Base-by-base conservation (phyloP, 1,284 basidiomycete genomes). In the Somion occarium region DNA sequence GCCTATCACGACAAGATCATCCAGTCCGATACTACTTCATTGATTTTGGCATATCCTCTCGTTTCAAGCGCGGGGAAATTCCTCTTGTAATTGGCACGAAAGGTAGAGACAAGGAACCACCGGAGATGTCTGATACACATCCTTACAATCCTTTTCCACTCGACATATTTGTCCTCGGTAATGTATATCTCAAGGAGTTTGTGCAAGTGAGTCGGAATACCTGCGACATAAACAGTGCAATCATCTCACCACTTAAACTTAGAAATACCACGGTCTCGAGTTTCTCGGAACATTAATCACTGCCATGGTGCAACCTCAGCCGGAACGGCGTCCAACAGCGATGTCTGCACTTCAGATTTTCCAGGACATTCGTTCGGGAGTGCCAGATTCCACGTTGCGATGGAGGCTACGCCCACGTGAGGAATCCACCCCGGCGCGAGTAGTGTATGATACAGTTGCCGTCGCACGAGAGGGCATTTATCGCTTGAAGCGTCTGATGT, bases 41-140 rank as follows among this genome's bases (percentile, higher is more conserved):
- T 11, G 65, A 73, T 44, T 75, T 72, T 12, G 71, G 71, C 0
- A 49, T 69, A 19, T 73, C 63, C 12, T 53, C 58, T 9, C 48
- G 47, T 5, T 61, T 53, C 43, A 13, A 46, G 30, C 38, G 27
- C 2, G 46, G 41, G 2, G 51, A 47, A 20, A 20, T n/a, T 9
- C 45, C 45, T 11, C 47, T 46, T 4, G 59, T 56, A 1, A 38
- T 52, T 2, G 59, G 59, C 0, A 46, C 45, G 1, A 39, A 53
- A 3, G 64, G 38, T 19, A 27, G 51, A 25, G 54, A 58, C 23
- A 30, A 53, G 38, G 38, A 48, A 24, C 47, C 46, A 3, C 56
- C 56, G 13, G 56, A 58, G 34, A 44, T 49, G n/a, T 58, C 44
- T 37, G 18, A 43, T 15, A 23, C 5, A n/a, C 19, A 18, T 1